Evolutionary conservation across 257 asterid species (phyloP), one percentile per base, ranked within the genome.

Genomic region (Vinca minor): DNA sequence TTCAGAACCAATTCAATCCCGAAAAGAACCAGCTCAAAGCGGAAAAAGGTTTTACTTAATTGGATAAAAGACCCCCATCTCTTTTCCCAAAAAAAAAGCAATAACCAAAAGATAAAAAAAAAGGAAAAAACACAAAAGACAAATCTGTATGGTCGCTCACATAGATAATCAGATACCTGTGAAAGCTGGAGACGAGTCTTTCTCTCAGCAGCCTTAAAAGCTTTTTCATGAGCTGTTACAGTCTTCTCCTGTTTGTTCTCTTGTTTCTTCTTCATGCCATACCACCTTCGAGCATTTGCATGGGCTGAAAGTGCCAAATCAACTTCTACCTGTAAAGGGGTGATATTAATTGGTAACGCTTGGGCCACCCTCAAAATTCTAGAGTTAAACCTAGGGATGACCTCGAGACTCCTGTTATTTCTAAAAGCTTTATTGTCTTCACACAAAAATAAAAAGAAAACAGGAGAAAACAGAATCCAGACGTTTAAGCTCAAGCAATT

Each of bases 221-320:
- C 97, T 84, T 89, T 90, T 76, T 85, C 98, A 76, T 89, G 97
- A 12, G 96, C 93, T 62, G 94, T 83, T 45, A 83, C 45, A 61
- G 98, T 93, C 79, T 93, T 93, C 72, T 81, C 98, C 85, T 93
- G 98, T 77, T 93, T 93, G 81, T 74, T 89, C 78, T 93, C 97
- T 80, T 87, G 97, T 78, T 48, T 89, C 82, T 89, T 93, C 86
- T 93, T 93, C 95, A 80, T 80, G 66, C 83, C 98, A 77, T 87
- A 93, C 84, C 91, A 93, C 53, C 88, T 84, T 59, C 98, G 92
- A 74, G 98, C 97, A 87, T 93, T 93, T n/a, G 98, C 98, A 84
- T 93, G 98, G 29, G 98, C 98, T 9, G 98, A 84, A 69, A 89
- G 95, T 35, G 95, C 87, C 73, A 93, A 85, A 77, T 93, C 98